These are phyloP conservation scores for Zymoseptoria tritici DNA, from an alignment of 2,329 filamentous ascomycete species.

Conservation along the genomic window DNA sequence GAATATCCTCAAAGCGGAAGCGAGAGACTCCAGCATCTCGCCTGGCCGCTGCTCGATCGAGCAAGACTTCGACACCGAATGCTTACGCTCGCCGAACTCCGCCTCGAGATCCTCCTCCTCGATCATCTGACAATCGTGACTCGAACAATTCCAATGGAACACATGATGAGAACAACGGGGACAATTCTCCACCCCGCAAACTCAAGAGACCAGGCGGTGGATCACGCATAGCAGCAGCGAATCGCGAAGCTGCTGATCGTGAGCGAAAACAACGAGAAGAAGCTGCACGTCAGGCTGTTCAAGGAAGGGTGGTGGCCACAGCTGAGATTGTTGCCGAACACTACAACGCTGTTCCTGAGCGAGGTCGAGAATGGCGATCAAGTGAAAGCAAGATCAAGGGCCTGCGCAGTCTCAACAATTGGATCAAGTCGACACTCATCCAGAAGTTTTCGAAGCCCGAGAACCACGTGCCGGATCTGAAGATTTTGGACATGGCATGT, in stretches of 20 bases:
- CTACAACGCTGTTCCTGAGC: slow-evolving; percentile 92
- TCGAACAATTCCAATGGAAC: not conserved
- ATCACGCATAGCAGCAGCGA: slow-evolving; percentile 56
- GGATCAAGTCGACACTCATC: slow-evolving; percentile 96
- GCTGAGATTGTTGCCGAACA: slow-evolving; percentile 78
- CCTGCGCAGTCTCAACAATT: slow-evolving; percentile 92
- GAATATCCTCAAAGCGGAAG: slow-evolving; percentile 24
- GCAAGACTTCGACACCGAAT: slow-evolving; percentile 23
- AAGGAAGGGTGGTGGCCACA: slow-evolving; percentile 8
- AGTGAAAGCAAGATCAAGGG: slow-evolving; percentile 95
- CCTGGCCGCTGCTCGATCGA: slow-evolving; percentile 18
- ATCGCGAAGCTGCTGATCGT: slow-evolving; percentile 60
- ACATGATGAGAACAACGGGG: slow-evolving; percentile 19
- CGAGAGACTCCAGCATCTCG: slow-evolving; percentile 24
- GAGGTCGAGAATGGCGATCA: slow-evolving; percentile 87
- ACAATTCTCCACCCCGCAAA: slow-evolving; percentile 29
- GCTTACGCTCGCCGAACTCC: slow-evolving; percentile 28
- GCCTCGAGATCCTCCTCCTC: slow-evolving; percentile 17
- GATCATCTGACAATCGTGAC: slow-evolving; percentile 4
- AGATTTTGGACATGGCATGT: slow-evolving; percentile 90
- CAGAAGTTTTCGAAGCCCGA: slow-evolving; percentile 72
- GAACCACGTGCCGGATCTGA: slow-evolving; percentile 47
- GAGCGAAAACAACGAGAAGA: slow-evolving; percentile 35
- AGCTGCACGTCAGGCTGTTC: slow-evolving; percentile 32
- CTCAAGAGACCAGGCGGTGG: slow-evolving; percentile 33